Conservation (phyloP, 352 stramenopile genomes). For the Globisporangium recalcitrans region DNA sequence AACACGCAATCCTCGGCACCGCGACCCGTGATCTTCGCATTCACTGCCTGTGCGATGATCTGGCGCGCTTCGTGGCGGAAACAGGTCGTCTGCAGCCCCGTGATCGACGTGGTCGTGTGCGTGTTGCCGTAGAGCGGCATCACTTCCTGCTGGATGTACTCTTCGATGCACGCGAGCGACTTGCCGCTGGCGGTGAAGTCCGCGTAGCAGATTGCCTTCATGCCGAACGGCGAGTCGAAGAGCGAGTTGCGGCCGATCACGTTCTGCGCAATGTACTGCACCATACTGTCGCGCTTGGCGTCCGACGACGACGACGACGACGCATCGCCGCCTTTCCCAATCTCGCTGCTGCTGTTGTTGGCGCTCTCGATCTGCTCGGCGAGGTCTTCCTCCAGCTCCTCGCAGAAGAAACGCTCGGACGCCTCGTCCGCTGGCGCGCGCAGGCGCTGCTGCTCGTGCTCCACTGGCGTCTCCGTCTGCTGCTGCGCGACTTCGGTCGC, state of each 20-base stretch:
- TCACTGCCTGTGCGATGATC: slow-evolving; percentile 91
- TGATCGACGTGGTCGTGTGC: slow-evolving; percentile 91
- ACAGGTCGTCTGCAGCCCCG: slow-evolving; percentile 84
- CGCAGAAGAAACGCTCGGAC: slow-evolving; percentile 64
- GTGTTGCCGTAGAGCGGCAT: slow-evolving; percentile 97
- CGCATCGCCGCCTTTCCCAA: slow-evolving; percentile 1
- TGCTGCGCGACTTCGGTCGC: neutral
- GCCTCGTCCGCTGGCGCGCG: neutral
- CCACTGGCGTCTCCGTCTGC: neutral
- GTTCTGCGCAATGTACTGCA: slow-evolving; percentile 36
- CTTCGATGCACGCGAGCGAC: slow-evolving; percentile 84
- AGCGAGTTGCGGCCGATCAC: slow-evolving; percentile 41
- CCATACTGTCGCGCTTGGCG: slow-evolving; percentile 16
- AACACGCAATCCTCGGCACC: slow-evolving; percentile 92
- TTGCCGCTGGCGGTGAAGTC: slow-evolving; percentile 94
- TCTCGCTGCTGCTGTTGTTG: slow-evolving; percentile 10
- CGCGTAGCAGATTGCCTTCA: slow-evolving; percentile 87
- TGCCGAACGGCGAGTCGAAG: slow-evolving; percentile 68
- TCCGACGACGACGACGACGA: neutral
- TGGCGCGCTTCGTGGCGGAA: slow-evolving; percentile 94
- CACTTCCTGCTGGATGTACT: slow-evolving; percentile 85
- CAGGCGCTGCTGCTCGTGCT: neutral
- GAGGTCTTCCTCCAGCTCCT: slow-evolving; percentile 73
- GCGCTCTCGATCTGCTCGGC: slow-evolving; percentile 28
- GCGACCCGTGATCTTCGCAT: slow-evolving; percentile 88